Percentiles rank a stretch among this genome's conserved stretches.
Evolutionary conservation across 805 yeast genomes (phyloP).

Genomic region (Candida ponderosae): DNA sequence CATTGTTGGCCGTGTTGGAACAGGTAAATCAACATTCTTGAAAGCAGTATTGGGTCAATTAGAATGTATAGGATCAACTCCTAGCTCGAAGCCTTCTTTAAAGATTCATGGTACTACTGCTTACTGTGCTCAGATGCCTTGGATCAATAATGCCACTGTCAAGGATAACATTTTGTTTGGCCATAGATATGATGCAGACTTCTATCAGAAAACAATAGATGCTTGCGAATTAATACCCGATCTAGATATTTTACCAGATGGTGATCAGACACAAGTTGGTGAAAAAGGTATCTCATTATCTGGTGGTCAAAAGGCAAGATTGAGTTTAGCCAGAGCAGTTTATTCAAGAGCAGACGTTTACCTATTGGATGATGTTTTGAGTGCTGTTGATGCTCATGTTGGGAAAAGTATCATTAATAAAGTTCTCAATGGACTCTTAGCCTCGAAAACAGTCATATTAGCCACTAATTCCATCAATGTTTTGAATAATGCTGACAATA

Average conservation of each 20-base stretch:
- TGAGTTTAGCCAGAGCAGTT: constrained; percentile 91
- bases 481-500: constrained; percentile 48
- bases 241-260: constrained; percentile 72
- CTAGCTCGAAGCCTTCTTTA: too few relatives aligned
- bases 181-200: constrained; percentile 69
- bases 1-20: constrained; percentile 84
- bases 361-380: constrained; percentile 83
- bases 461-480: constrained; percentile 54
- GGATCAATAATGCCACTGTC: constrained; percentile 95
- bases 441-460: constrained; percentile 44
- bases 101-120: constrained; percentile 72
- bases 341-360: constrained; percentile 91
- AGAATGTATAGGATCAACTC: constrained; percentile 66
- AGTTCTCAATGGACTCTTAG: constrained; percentile 52
- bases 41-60: constrained; percentile 80
- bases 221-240: constrained; percentile 88
- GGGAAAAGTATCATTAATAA: constrained; percentile 76
- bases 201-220: constrained; percentile 70
- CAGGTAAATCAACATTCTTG: constrained; percentile 80
- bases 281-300: constrained; percentile 95
- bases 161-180: constrained; percentile 91
- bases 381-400: constrained; percentile 98
- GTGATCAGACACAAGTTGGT: constrained; percentile 90
- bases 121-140: constrained; percentile 87
- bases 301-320: constrained; percentile 97